phyloP scores from a whole-genome alignment of 805 yeast species.

The Martiniozyma abietophila region DNA sequence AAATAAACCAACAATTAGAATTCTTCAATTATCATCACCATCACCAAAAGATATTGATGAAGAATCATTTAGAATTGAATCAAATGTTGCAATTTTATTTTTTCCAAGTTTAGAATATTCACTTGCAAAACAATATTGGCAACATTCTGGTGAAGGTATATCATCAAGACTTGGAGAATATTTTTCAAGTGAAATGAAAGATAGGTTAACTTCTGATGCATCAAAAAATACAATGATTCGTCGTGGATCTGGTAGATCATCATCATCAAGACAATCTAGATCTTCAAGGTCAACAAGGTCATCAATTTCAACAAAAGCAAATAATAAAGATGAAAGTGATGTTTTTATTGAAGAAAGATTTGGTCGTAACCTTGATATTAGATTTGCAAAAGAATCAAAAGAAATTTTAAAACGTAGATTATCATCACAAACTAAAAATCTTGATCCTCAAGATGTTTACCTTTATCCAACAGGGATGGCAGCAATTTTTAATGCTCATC shows the following conservation, averaged over 20 bases:
- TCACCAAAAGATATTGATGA: slow-evolving; percentile 56
- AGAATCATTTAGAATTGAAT: slow-evolving; percentile 48
- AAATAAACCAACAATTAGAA: slow-evolving; percentile 36
- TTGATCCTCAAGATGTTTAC: slow-evolving; percentile 60
- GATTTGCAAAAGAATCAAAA: slow-evolving; percentile 70
- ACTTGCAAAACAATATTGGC: slow-evolving; percentile 87
- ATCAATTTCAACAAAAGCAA: slow-evolving; percentile 14
- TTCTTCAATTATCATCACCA: slow-evolving; percentile 65
- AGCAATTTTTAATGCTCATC: slow-evolving; percentile 75
- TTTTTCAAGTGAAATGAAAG: slow-evolving; percentile 51
- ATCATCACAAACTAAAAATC: slow-evolving; percentile 37
- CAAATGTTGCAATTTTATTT: slow-evolving; percentile 71
- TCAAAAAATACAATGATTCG: slow-evolving; percentile 11
- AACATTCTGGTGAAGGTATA: slow-evolving; percentile 94
- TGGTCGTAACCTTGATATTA: slow-evolving; percentile 79
- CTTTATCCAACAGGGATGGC: slow-evolving; percentile 92
- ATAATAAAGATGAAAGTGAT: slow-evolving; percentile 40
- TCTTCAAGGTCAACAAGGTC: slow-evolving; percentile 22
- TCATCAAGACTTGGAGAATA: slow-evolving; percentile 87
- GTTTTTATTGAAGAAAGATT: slow-evolving; percentile 79
- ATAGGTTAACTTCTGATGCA: slow-evolving; percentile 24
- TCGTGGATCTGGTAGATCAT: slow-evolving; percentile 13
- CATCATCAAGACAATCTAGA: slow-evolving; percentile 12
- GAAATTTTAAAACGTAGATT: slow-evolving; percentile 65
- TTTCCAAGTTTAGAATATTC: slow-evolving; percentile 51